A percentile compares a stretch with the other conserved stretches of the same genome.
phyloP scores from a whole-genome alignment of 2,329 filamentous ascomycete genomes.

The Grosmannia clavigera region DNA sequence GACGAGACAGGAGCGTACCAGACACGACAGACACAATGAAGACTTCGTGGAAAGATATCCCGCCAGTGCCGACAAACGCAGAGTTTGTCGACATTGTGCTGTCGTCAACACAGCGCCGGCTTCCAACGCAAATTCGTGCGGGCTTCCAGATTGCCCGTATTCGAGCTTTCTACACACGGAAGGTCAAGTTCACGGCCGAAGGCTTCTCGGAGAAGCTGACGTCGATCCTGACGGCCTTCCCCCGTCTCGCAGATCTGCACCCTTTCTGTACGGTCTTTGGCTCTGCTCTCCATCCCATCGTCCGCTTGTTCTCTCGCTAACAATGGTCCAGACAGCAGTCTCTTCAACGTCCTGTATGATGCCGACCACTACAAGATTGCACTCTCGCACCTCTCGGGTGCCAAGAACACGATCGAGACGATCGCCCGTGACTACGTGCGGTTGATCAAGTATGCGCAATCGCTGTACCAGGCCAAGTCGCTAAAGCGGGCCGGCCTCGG shows the following conservation, averaged over 20 bases:
- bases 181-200: conserved; percentile 97
- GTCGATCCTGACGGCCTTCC: conserved; percentile 84
- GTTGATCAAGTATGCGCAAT: conserved; percentile 82
- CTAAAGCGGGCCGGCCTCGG: conserved; percentile 91
- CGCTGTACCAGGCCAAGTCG: conserved; percentile 97
- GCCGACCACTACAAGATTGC: conserved; percentile 96
- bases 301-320: conserved; percentile 23
- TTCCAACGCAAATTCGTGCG: conserved; percentile 80
- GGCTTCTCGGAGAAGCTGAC: conserved; percentile 74
- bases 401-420: conserved; percentile 92
- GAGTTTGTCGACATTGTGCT: conserved; percentile 98
- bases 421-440: conserved; percentile 94
- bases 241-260: conserved; percentile 84
- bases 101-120: conserved; percentile 78
- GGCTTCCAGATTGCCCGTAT: conserved; percentile 96
- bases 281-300: conserved; percentile 41
- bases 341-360: conserved; percentile 97
- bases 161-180: conserved; percentile 84
- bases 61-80: conserved; percentile 79
- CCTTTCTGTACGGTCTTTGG: conserved; percentile 58
- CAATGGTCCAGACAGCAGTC: conserved; percentile 38
- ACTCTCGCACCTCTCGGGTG: conserved; percentile 87
- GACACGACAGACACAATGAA: conserved; percentile 11
- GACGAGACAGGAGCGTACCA: background rate
- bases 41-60: conserved; percentile 54